These are phyloP conservation scores for Suhomyces faveliae DNA, from an alignment of 805 yeast genomes.

Conservation along the genomic window DNA sequence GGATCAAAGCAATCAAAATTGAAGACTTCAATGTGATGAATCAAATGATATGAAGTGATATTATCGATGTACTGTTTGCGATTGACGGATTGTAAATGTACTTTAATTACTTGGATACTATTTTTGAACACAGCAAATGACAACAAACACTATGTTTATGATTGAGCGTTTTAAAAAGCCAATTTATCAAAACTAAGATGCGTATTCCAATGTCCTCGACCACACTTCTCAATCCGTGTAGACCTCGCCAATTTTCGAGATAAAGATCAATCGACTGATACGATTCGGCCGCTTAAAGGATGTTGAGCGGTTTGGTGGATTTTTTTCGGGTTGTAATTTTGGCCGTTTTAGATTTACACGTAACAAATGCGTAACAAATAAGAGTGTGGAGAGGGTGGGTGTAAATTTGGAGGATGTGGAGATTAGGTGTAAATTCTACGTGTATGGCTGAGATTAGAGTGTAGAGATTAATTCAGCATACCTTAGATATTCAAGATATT, in stretches of 20 bases:
- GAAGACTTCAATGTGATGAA: not conserved
- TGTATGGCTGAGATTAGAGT: no score
- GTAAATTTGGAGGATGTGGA: not conserved
- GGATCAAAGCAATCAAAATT: no score
- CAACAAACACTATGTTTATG: not conserved
- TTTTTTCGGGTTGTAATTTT: conserved; percentile 2
- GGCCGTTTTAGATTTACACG: conserved; percentile 5
- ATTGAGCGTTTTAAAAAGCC: not conserved
- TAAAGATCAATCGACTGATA: not conserved
- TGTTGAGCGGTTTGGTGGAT: conserved; percentile 1
- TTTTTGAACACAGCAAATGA: not conserved
- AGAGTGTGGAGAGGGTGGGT: no score
- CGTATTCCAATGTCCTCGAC: not conserved
- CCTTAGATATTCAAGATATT: no score
- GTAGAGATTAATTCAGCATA: no score
- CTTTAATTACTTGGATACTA: not conserved
- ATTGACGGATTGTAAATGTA: no score
- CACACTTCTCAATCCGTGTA: not conserved
- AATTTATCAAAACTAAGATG: not conserved
- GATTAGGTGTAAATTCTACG: not conserved
- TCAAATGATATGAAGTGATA: no score
- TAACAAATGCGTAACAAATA: conserved; percentile 2
- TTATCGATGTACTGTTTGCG: no score
- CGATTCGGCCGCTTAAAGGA: not conserved
- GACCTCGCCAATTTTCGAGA: not conserved